These are phyloP conservation scores for Lactifluus subvellereus DNA, from an alignment of 768 basidiomycete genomes.

Conservation along the genomic window DNA sequence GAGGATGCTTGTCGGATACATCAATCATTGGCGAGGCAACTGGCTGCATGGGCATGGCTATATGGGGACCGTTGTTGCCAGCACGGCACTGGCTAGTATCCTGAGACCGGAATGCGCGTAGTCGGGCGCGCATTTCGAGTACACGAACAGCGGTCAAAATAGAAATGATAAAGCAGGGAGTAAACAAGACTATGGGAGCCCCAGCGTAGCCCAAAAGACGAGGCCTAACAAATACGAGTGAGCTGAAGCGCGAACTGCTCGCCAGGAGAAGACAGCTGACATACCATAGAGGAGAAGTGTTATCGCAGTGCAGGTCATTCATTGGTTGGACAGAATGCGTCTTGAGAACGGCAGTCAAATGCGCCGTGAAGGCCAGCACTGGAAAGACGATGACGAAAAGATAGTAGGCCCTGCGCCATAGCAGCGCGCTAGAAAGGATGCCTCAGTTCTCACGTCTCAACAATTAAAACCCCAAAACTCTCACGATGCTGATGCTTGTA, in stretches of 20 bases:
- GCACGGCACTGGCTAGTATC: neutral
- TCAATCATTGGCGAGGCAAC: neutral
- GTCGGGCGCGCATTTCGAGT: neutral
- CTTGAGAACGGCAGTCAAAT: conserved; percentile 40
- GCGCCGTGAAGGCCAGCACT: conserved; percentile 37
- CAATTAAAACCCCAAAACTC: neutral
- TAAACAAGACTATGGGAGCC: conserved; percentile 42
- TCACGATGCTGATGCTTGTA: conserved; percentile 15
- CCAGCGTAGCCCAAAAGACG: conserved; percentile 63
- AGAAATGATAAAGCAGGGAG: conserved; percentile 51
- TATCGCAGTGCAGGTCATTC: conserved; percentile 56
- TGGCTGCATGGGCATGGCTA: neutral
- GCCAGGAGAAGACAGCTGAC: conserved; percentile 19
- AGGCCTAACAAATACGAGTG: conserved; percentile 38
- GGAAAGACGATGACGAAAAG: conserved; percentile 47
- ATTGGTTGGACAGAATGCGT: conserved; percentile 41
- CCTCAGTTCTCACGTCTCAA: neutral
- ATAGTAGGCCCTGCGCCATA: conserved; percentile 44
- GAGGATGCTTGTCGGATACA: neutral
- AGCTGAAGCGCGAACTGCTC: neutral
- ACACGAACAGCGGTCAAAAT: conserved; percentile 36
- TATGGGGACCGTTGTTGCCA: neutral
- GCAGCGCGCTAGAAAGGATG: conserved; percentile 35
- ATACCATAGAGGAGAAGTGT: conserved; percentile 53
- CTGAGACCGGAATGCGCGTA: neutral